Evolutionary conservation across 176 grass and related monocot species (phyloP).

Genomic region (Cenchrus fungigraminus): DNA sequence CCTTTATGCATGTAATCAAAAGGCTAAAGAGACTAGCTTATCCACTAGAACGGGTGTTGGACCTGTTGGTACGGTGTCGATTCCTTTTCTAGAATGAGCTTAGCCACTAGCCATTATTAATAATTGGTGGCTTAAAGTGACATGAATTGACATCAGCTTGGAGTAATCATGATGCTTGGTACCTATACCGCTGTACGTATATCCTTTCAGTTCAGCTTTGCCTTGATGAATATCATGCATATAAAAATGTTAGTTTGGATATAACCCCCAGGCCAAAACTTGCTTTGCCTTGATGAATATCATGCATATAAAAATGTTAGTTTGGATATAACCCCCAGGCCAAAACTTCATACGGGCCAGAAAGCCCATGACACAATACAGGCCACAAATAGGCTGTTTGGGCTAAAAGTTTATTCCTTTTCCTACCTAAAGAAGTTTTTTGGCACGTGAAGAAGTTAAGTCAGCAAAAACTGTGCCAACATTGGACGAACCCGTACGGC

Average conservation of each 20-base stretch:
- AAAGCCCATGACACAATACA: neutral
- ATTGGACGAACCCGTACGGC: neutral
- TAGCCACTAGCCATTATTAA: neutral
- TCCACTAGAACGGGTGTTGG: neutral
- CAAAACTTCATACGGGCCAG: neutral
- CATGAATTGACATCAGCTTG: conserved; percentile 10
- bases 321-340: neutral
- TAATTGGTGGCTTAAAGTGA: conserved; percentile 7
- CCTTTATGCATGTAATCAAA: neutral
- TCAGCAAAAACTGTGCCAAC: conserved; percentile 14
- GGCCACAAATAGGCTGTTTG: neutral
- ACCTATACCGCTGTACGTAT: no score
- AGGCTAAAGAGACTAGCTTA: conserved; percentile 21
- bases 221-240: no score
- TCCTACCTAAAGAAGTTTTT: no score
- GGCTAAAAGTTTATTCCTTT: neutral
- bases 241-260: no score
- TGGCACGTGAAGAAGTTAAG: neutral
- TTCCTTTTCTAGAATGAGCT: conserved; percentile 37
- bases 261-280: neutral
- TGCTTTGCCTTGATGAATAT: no score
- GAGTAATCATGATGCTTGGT: neutral
- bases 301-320: no score
- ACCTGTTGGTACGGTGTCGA: neutral
- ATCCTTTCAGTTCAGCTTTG: no score